Percentiles rank a stretch among this genome's conserved stretches.
Evolutionary conservation across 176 grass and related monocot genomes (phyloP).

Genomic region (Oryza brachyantha): DNA sequence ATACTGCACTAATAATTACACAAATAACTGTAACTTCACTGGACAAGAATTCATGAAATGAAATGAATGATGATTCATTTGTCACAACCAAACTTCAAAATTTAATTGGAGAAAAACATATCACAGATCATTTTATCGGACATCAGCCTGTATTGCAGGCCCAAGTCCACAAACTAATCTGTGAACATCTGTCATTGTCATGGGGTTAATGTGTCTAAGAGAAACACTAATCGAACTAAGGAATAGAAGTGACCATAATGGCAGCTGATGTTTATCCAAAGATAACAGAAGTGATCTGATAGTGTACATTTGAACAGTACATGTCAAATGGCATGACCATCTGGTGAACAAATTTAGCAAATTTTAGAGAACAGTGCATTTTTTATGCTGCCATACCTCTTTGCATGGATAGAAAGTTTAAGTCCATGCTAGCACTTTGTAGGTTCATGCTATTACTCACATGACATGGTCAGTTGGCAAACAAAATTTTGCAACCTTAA

Average conservation of each 20-base stretch:
- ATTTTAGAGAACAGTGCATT: background rate
- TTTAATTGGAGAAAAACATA: background rate
- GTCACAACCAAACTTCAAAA: constrained; percentile 5
- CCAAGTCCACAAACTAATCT: constrained; percentile 8
- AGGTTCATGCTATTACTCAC: background rate
- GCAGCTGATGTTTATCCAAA: background rate
- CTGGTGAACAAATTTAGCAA: background rate
- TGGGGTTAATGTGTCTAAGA: constrained; percentile 6
- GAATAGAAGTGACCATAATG: constrained; percentile 22
- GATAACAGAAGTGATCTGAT: background rate
- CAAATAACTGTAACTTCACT: background rate
- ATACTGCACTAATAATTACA: background rate
- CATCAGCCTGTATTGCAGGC: background rate
- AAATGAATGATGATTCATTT: constrained; percentile 5
- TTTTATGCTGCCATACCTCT: background rate
- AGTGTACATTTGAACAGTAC: background rate
- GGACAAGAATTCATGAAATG: constrained; percentile 2
- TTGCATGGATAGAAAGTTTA: background rate
- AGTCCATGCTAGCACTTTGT: constrained; percentile 15
- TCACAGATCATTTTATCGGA: constrained; percentile 17
- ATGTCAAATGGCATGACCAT: constrained; percentile 6
- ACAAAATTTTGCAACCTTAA: background rate
- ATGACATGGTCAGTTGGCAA: background rate
- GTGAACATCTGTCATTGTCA: constrained; percentile 18
- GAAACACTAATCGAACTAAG: constrained; percentile 1